phyloP scores from a whole-genome alignment of 768 basidiomycete genomes.

The Chalciporus pseudorubinellus region DNA sequence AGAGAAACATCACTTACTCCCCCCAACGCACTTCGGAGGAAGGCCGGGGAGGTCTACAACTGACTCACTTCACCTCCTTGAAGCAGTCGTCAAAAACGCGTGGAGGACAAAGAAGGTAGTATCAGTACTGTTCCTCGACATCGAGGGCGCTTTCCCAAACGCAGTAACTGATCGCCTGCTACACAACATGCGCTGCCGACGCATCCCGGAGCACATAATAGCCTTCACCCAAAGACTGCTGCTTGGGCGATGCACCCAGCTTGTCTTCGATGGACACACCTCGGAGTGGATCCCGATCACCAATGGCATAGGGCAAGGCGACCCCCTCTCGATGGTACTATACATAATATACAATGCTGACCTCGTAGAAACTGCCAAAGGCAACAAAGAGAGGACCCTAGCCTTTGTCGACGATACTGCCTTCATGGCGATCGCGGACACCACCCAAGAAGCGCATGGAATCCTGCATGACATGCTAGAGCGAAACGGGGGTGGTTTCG shows the following conservation, averaged over 20 bases:
- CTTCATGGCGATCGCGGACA: conserved; percentile 24
- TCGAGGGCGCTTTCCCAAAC: conserved; percentile 7
- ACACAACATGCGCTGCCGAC: conserved; percentile 2
- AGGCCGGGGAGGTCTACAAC: neutral
- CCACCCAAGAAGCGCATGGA: conserved; percentile 5
- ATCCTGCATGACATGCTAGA: conserved; percentile 29
- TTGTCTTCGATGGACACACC: conserved; percentile 22
- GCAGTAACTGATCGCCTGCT: neutral
- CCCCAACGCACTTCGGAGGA: conserved; percentile 9
- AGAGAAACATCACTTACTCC: conserved; percentile 35
- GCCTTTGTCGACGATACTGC: conserved; percentile 34
- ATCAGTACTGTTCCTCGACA: neutral
- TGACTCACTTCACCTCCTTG: neutral
- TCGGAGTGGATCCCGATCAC: conserved; percentile 14
- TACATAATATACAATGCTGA: conserved; percentile 35
- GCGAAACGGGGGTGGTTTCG: conserved; percentile 1
- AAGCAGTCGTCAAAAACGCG: neutral
- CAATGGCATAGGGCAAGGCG: conserved; percentile 34
- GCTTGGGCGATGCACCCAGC: neutral
- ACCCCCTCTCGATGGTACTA: conserved; percentile 29
- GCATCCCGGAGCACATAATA: neutral
- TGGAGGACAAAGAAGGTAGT: neutral
- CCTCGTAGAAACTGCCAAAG: conserved; percentile 6
- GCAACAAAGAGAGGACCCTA: conserved; percentile 4
- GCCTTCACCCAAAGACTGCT: conserved; percentile 10